These are phyloP conservation scores for Drechmeria coniospora DNA, from an alignment of 2,329 filamentous ascomycete genomes.

Conservation along the genomic window DNA sequence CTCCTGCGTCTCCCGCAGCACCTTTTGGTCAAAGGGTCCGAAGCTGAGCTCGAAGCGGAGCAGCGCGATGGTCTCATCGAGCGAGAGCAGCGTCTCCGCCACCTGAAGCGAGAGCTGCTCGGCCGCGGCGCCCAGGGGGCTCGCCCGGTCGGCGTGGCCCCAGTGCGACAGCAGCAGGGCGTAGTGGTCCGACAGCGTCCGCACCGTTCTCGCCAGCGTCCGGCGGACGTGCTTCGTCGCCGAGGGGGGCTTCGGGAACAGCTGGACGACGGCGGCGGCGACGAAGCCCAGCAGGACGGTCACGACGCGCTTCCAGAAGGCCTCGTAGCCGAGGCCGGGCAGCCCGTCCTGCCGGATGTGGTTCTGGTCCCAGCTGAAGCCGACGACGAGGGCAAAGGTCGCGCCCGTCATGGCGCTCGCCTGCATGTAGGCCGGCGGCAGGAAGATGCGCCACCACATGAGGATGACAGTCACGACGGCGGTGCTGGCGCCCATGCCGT, in stretches of 20 bases:
- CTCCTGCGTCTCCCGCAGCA: conserved; percentile 14
- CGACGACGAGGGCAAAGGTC: conserved; percentile 27
- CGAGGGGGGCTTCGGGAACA: conserved; percentile 30
- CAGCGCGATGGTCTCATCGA: conserved; percentile 12
- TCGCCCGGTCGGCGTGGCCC: conserved; percentile 14
- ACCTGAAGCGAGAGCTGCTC: conserved; percentile 15
- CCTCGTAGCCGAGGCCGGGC: conserved; percentile 28
- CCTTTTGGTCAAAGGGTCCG: conserved; percentile 15
- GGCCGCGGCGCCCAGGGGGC: conserved; percentile 15
- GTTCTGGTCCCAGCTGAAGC: conserved; percentile 29
- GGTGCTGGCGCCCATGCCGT: conserved; percentile 30
- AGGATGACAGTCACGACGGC: conserved; percentile 19
- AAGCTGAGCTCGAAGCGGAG: conserved; percentile 16
- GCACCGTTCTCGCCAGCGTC: conserved; percentile 26
- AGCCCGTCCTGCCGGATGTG: conserved; percentile 27
- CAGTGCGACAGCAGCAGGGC: conserved; percentile 30
- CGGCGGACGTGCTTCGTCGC: conserved; percentile 27
- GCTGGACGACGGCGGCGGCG: conserved; percentile 26
- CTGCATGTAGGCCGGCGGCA: conserved; percentile 12
- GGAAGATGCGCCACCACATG: conserved; percentile 20
- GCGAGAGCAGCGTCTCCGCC: conserved; percentile 11
- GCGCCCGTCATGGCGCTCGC: conserved; percentile 17
- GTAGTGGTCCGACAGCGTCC: conserved; percentile 30
- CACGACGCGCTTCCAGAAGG: conserved; percentile 31
- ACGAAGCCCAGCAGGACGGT: conserved; percentile 28